Evolutionary conservation across 169 alveolate genomes (phyloP), one percentile per base, ranked within the genome.

Genomic region (Plasmodium coatneyi): DNA sequence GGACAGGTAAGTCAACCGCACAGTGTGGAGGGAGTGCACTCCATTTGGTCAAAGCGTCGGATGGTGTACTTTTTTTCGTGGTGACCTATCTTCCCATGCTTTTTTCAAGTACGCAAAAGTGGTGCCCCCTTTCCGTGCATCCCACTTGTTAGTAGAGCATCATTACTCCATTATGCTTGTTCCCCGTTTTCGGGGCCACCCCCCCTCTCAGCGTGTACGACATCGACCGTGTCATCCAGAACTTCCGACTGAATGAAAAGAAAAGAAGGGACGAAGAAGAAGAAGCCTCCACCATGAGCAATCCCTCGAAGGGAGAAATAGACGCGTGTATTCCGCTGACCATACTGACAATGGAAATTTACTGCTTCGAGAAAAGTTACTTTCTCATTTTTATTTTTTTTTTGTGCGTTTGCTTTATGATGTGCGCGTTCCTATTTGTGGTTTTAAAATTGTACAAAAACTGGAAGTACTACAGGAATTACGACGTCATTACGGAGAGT

Each of bases 401-500:
- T 7, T 19, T 86, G 16, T 49, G 41, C 70, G 10, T 74, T 32
- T 70, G 76, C 22, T 86, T 41, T 39, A 46, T 86, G 39, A 14
- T 83, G 32, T 74, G 86, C 66, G 93, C 86, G 10, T 86, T 74
- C 66, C 52, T 86, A 49, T 86, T 72, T 54, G 4, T 74, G 70
- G 14, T 86, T 32, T 74, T 86, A 74, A 86, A 86, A 76, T 74
- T 86, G 14, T 86, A 76, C 25, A 86, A 86, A 34, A 74, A 86
- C 32, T 86, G 93, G 93, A 86, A 25, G 32, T 72, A 78, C 28
- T 84, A 84, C 43, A 84, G 80, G 39, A 84, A 74, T 84, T 84
- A 84, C 70, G 84, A 84, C 25, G 41, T 74, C 25, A 22, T 84
- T 76, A 34, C 6, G 25, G 93, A 72, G 80, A 46, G 34, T 49